Conservation (phyloP, 352 stramenopile species). For the Aphanomyces stellatus region DNA sequence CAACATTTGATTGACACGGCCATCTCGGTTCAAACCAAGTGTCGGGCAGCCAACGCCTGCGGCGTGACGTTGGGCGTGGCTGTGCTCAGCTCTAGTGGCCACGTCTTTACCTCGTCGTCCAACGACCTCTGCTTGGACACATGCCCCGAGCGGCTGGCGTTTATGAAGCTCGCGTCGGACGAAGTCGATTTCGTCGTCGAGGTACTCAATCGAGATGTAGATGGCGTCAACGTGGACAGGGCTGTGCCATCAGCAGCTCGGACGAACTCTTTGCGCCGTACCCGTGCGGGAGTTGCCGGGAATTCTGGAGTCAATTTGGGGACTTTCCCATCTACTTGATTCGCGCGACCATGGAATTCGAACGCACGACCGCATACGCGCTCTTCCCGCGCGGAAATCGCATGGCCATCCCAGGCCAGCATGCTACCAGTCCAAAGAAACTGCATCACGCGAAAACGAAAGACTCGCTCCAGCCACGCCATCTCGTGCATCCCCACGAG, state of each 20-base stretch:
- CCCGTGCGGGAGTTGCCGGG: conserved; percentile 54
- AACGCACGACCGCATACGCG: conserved; percentile 45
- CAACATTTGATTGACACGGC: conserved; percentile 12
- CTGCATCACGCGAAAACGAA: background rate
- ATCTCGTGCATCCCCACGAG: conserved; percentile 28
- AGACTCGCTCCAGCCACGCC: background rate
- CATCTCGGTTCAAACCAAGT: background rate
- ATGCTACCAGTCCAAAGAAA: background rate
- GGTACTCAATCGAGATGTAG: too few relatives aligned
- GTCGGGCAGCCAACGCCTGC: background rate
- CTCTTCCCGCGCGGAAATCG: conserved; percentile 38
- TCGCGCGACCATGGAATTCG: conserved; percentile 34
- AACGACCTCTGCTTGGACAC: conserved; percentile 9
- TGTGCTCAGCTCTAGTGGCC: conserved; percentile 7
- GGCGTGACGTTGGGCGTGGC: conserved; percentile 10
- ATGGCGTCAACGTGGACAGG: too few relatives aligned
- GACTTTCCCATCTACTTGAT: conserved; percentile 68
- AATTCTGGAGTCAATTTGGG: conserved; percentile 57
- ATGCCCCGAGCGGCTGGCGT: conserved; percentile 7
- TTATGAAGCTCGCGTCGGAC: conserved; percentile 18
- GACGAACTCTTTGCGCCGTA: conserved; percentile 25
- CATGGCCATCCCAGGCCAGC: background rate
- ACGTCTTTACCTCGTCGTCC: conserved; percentile 8
- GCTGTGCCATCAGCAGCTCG: conserved; percentile 8
- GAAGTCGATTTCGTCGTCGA: conserved; percentile 8